Evolutionary conservation across 176 grass and related monocot species (phyloP).

Genomic region (Paspalum vaginatum): DNA sequence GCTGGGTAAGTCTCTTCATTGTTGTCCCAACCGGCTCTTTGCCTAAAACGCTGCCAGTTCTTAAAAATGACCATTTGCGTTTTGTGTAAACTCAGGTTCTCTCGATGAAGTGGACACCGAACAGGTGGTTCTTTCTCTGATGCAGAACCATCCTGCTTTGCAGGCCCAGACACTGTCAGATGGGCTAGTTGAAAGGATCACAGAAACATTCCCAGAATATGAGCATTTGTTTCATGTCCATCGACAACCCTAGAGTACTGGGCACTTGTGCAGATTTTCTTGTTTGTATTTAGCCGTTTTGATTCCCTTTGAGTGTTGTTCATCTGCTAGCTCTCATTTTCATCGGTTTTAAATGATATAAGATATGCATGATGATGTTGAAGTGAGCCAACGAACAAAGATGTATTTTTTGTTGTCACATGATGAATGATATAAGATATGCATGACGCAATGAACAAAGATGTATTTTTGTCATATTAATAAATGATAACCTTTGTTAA

Average conservation of each 20-base stretch:
- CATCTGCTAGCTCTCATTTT: too few species aligned
- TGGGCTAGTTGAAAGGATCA: constrained; percentile 45
- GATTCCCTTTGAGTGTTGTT: too few species aligned
- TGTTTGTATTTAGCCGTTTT: background rate
- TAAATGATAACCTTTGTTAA: too few species aligned
- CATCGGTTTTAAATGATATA: too few species aligned
- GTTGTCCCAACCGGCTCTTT: background rate
- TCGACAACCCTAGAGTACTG: constrained; percentile 23
- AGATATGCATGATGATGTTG: too few species aligned
- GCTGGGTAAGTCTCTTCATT: constrained; percentile 47
- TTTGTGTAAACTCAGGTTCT: constrained; percentile 46
- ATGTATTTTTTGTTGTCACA: too few species aligned
- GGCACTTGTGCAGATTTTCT: constrained; percentile 3
- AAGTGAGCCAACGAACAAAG: too few species aligned
- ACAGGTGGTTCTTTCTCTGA: constrained; percentile 44
- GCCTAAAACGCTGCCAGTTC: background rate
- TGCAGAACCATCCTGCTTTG: constrained; percentile 49
- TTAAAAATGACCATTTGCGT: background rate
- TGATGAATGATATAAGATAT: too few species aligned
- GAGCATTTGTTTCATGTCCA: constrained; percentile 40
- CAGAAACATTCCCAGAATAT: constrained; percentile 64
- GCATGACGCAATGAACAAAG: too few species aligned
- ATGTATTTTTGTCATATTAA: too few species aligned
- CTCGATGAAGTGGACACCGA: constrained; percentile 60
- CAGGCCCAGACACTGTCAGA: constrained; percentile 42